These are phyloP conservation scores for Torrubiella hemipterigena DNA, from an alignment of 2,329 filamentous ascomycete genomes.

Conservation along the genomic window DNA sequence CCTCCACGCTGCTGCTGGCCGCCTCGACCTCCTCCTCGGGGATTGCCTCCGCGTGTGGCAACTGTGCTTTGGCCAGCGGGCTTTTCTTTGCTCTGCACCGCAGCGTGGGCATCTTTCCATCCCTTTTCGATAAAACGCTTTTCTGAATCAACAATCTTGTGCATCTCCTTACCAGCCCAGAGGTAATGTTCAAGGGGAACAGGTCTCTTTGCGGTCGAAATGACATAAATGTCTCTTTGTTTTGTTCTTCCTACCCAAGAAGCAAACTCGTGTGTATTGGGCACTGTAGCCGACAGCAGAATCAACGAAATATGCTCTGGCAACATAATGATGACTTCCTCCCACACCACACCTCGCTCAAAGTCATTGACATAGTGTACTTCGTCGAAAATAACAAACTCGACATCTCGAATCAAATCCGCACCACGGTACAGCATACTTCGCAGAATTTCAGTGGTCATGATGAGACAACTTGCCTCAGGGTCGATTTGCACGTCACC, in stretches of 20 bases:
- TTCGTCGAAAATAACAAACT: conserved; percentile 98
- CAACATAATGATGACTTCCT: conserved; percentile 99
- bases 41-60: conserved; percentile 24
- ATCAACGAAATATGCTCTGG: conserved; percentile 95
- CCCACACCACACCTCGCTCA: conserved; percentile 95
- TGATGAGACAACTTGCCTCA: conserved; percentile 95
- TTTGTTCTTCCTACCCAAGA: conserved; percentile 98
- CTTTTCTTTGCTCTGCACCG: conserved; percentile 73
- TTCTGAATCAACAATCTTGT: conserved; percentile 88
- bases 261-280: conserved; percentile 94
- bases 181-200: conserved; percentile 93
- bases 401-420: conserved; percentile 90
- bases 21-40: conserved; percentile 23
- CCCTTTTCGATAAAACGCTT: conserved; percentile 86
- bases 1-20: conserved; percentile 39
- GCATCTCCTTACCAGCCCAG: conserved; percentile 85
- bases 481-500: conserved; percentile 97
- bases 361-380: conserved; percentile 97
- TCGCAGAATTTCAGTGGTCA: conserved; percentile 95
- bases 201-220: conserved; percentile 89
- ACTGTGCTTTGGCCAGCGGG: conserved; percentile 28
- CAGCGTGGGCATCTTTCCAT: conserved; percentile 87
- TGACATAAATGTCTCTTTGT: conserved; percentile 98
- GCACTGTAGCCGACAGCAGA: conserved; percentile 87
- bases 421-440: conserved; percentile 98